Percentiles rank a stretch among this genome's conserved stretches.
Evolutionary conservation across 2,329 filamentous ascomycete species (phyloP).

Genomic region (Exophiala sideris): DNA sequence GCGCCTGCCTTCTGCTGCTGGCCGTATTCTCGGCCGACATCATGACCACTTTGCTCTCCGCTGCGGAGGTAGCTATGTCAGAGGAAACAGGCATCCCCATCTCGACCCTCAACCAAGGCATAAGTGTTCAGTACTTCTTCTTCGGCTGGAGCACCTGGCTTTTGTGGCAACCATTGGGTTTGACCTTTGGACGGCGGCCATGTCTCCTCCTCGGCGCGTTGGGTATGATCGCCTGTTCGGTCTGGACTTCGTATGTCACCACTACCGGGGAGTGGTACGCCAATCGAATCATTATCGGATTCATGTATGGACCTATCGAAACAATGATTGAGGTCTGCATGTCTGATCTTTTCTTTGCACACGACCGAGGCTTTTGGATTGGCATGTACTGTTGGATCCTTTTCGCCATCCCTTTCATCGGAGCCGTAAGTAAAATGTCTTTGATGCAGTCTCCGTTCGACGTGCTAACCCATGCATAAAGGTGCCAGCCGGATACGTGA

Average conservation of each 20-base stretch:
- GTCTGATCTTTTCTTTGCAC: slow-evolving; percentile 45
- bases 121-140: slow-evolving; percentile 53
- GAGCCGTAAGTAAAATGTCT: slow-evolving; percentile 28
- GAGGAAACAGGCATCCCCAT: slow-evolving; percentile 51
- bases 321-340: slow-evolving; percentile 47
- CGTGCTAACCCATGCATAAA: neutral
- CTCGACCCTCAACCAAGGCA: slow-evolving; percentile 52
- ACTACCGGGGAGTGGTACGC: slow-evolving; percentile 47
- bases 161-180: slow-evolving; percentile 52
- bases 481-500: slow-evolving; percentile 50
- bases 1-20: slow-evolving; percentile 50
- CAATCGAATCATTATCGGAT: slow-evolving; percentile 45
- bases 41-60: slow-evolving; percentile 52
- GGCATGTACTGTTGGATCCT: slow-evolving; percentile 54
- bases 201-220: slow-evolving; percentile 4
- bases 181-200: slow-evolving; percentile 8
- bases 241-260: slow-evolving; percentile 46
- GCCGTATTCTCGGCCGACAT: slow-evolving; percentile 55
- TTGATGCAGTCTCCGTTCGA: slow-evolving; percentile 15
- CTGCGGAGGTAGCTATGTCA: slow-evolving; percentile 48
- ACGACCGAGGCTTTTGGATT: slow-evolving; percentile 56
- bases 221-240: slow-evolving; percentile 13
- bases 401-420: slow-evolving; percentile 43
- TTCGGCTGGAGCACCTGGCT: slow-evolving; percentile 54
- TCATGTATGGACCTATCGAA: slow-evolving; percentile 48